Conservation (phyloP, 108 stramenopile species). For the Discostella pseudostelligera region DNA sequence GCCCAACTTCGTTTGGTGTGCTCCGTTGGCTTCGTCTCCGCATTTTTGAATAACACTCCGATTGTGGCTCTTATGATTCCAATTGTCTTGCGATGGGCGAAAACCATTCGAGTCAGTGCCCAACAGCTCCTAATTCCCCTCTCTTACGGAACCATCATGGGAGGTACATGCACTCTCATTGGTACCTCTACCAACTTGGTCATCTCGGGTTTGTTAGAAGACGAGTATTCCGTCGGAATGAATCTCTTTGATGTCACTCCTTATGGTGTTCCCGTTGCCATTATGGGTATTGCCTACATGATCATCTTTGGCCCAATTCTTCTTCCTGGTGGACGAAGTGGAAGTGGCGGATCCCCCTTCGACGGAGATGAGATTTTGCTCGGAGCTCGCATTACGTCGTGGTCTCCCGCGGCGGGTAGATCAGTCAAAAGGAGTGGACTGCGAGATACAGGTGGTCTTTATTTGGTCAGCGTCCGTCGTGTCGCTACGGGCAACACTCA, state of each 20-base stretch:
- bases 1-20: conserved; percentile 66
- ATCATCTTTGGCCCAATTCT: conserved; percentile 55
- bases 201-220: conserved; percentile 58
- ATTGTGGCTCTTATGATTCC: conserved; percentile 86
- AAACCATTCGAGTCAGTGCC: conserved; percentile 45
- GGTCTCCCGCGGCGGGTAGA: conserved; percentile 66
- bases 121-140: conserved; percentile 77
- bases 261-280: conserved; percentile 69
- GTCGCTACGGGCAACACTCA: conserved; percentile 69
- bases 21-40: conserved; percentile 61
- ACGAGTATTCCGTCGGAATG: conserved; percentile 45
- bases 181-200: conserved; percentile 83
- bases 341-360: conserved; percentile 5
- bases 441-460: conserved; percentile 73
- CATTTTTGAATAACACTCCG: conserved; percentile 84
- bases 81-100: conserved; percentile 72
- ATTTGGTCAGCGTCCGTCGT: conserved; percentile 72
- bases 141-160: conserved; percentile 73
- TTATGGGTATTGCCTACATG: conserved; percentile 63
- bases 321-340: conserved; percentile 54
- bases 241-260: conserved; percentile 69
- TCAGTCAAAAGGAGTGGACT: conserved; percentile 65
- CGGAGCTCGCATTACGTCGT: conserved; percentile 61
- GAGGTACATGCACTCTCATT: conserved; percentile 81
- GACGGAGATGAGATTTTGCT: conserved; percentile 51